Evolutionary conservation across 345 rosid genomes (phyloP).

Genomic region (Bruguiera gymnorhiza): DNA sequence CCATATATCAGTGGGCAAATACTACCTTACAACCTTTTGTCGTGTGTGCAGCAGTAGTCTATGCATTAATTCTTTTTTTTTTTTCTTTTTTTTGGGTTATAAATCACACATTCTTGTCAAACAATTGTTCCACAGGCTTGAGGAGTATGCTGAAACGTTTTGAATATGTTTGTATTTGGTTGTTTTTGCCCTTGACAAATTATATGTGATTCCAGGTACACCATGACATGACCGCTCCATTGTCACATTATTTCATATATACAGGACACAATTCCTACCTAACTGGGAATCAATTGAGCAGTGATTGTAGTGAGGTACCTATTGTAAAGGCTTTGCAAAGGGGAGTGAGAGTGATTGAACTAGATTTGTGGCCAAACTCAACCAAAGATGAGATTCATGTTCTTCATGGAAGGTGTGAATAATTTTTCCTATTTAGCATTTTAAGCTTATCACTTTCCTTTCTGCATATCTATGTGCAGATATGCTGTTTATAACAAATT

Average conservation of each 20-base stretch:
- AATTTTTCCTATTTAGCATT: background rate
- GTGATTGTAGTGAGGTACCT: constrained; percentile 91
- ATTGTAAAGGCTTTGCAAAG: constrained; percentile 66
- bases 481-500: background rate
- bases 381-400: constrained; percentile 65
- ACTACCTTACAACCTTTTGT: too few relatives aligned
- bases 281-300: constrained; percentile 89
- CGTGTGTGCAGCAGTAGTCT: too few relatives aligned
- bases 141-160: background rate
- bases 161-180: constrained; percentile 10
- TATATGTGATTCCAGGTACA: constrained; percentile 59
- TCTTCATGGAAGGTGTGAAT: constrained; percentile 76
- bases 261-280: constrained; percentile 94
- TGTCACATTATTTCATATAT: constrained; percentile 84
- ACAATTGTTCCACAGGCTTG: too few relatives aligned
- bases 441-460: background rate
- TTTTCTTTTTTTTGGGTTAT: background rate
- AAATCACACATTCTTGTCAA: too few relatives aligned
- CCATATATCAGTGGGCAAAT: too few relatives aligned
- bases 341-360: constrained; percentile 91
- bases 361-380: constrained; percentile 94
- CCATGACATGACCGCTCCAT: constrained; percentile 76
- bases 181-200: constrained; percentile 13
- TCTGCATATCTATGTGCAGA: background rate
- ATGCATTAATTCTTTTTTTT: too few relatives aligned